Base-by-base conservation (phyloP, 208 protist genomes). In the Balamuthia mandrillaris region DNA sequence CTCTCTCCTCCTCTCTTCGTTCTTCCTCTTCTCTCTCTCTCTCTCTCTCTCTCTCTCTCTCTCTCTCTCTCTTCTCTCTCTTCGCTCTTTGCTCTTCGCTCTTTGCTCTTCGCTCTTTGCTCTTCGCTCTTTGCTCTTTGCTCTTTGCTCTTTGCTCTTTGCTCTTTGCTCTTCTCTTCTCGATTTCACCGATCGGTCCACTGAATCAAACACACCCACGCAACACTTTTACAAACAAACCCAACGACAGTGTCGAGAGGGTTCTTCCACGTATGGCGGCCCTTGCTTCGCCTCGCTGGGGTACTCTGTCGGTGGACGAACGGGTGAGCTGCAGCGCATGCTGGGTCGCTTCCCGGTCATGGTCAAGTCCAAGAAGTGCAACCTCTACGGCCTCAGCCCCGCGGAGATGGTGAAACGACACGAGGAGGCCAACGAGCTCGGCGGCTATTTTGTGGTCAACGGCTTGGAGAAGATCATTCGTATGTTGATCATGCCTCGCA, bases 391-490 rank as follows among this genome's bases (percentile, higher is more conserved):
- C 1, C 27, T 95, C 35, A 86, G 47, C 29, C 56, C 81, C 16
- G 37, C 45, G 16, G 37, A 96, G 78, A 65, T 95, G 0, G 51
- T 94, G 14, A 1, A 31, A 14, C 61, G 54, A 10, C 52, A 91
- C 49, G 88, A 92, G 24, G 89, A 89, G 29, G 51, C 60, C 3
- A 84, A 87, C n/a, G 86, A 91, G 91, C 61, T 97, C n/a, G 98
- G 98, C 58, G 98, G 98, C 24, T 99, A 99, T 94, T 99, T 99
- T 87, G 95, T 99, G 78, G 93, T 98, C 86, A 97, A 98, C 79
- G 98, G 98, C 47, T 93, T 96, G 27, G 98, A 99, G 91, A 97
- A 97, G 51, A 94, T 99, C 61, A 88, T 99, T 33, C 96, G 98
- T 79, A 88, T 99, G 51, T 89, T 99, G 29, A 90, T 99, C 49